Evolutionary conservation across 2,329 filamentous ascomycete species (phyloP), one percentile per base, ranked within the genome.

Genomic region (Ceratocystis colombiana): DNA sequence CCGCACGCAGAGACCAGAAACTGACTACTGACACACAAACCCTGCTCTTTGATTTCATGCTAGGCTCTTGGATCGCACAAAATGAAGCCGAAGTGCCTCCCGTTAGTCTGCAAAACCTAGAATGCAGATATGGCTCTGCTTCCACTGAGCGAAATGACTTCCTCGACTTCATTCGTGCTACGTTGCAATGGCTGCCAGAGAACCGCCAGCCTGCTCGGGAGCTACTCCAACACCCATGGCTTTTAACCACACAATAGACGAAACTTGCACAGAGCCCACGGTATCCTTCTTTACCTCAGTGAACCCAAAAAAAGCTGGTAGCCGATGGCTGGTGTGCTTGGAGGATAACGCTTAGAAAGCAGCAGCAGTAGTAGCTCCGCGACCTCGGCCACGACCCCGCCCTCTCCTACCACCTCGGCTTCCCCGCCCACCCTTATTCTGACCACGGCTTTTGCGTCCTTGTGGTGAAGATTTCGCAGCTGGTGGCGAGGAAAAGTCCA

Each of bases 121-220:
- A 67, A 22, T 57, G 57, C 7, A 30, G 66, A n/a, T 67, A 65
- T 20, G 55, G 57, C 15, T 59, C 55, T 17, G 61, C 30, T 30
- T 48, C 48, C 15, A 46, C 48, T 8, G 66, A 67, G 37, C 48
- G 41, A 8, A 33, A 65, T 10, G 63, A 45, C 12, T 67, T 67
- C 44, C 53, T 67, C 22, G 61, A 65, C 28, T 67, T 67, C 41
- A 61, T 67, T 17, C 57, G 41, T 5, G n/a, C 57, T 3, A 64
- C 65, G 46, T 37, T 67, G 46, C 57, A 64, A n/a, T 67, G 66
- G 66, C 64, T 67, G 15, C 66, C 66, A n/a, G 66, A 67, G 48
- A 64, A 65, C 4, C 45, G 66, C n/a, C 22, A 44, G 28, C 65
- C 63, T 10, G 66, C 66, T 15, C 62, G 55, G 28, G 63, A 65